Base-by-base conservation (phyloP, 2,329 filamentous ascomycete species). In the Stagonosporopsis vannaccii region DNA sequence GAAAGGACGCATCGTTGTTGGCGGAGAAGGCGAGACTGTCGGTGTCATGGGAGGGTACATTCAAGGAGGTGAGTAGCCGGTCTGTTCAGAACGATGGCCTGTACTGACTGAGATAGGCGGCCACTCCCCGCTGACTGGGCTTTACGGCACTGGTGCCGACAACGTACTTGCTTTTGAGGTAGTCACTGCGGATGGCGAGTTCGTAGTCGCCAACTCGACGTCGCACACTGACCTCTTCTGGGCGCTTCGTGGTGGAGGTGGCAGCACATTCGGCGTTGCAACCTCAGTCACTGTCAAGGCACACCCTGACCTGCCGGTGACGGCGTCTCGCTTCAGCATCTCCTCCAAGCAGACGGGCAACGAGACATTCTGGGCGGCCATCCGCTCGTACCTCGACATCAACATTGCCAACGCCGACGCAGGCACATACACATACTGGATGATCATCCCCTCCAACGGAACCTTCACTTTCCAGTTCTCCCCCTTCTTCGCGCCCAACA, bases 71-170 rank as follows among this genome's bases (percentile, higher is more conserved):
- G 11, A 33, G 49, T 46, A 19, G 6, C 7, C 4, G 0, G 9
- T n/a, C 6, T 28, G 5, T 8, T 1, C 1, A 11, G 3, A 20
- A n/a, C 12, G 4, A n/a, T 26, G 25, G 7, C n/a, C 22, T 11
- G 25, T 46, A 12, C 35, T 52, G 13, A 52, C 26, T 7, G 28
- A 7, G 12, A 20, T 19, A 51, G 49, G 53, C 28, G 85, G 85
- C 0, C 83, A 87, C 68, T 82, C 80, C 11, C 83, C 83, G 2
- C 63, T 87, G 49, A 80, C 79, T 11, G 70, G 60, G 74, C 78
- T 57, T 72, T 81, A 81, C 59, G 73, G 73, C 3, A 75, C 69
- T 4, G 73, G 70, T 20, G 72, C 72, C 15, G 73, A 75, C 54
- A 71, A 74, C n/a, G 70, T 75, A 5, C 68, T 76, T 19, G 62